Base-by-base conservation (phyloP, 306 rosid species). In the Datisca glomerata region DNA sequence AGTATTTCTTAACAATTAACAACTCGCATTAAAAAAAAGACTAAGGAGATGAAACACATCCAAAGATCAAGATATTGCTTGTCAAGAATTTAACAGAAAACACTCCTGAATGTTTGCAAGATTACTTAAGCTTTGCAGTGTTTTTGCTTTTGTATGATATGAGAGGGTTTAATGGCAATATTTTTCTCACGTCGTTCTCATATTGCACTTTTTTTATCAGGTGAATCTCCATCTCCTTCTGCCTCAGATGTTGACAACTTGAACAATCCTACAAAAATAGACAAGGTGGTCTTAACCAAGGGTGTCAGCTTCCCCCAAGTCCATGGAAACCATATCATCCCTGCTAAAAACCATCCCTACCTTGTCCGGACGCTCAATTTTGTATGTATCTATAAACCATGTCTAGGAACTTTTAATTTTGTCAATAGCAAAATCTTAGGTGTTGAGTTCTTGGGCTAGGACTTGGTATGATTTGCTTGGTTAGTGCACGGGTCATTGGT, bases 191-290 rank as follows among this genome's bases (percentile, higher is more conserved):
- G 49, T 31, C 14, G 12, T 8, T 31, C 12, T 4, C 36, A 31
- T 28, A 22, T 32, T 70, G 16, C 62, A 50, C 66, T 62, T 51
- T 55, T 72, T 34, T 51, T n/a, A n/a, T 69, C 12, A 85, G 99
- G 99, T 11, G 99, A 91, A 70, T 91, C 99, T 57, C 99, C 99
- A 13, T 91, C 99, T 12, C 76, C 96, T 46, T 86, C 99, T 31
- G 94, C 96, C 55, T 91, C 99, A 40, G 99, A 91, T 47, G 80
- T 91, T 51, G 99, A 91, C 71, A 85, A 91, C 74, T 69, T 91
- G 43, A 91, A 91, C 70, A 84, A 91, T 76, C 63, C 83, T 43
- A 53, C 81, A 31, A 48, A 56, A 24, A 61, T 49, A 13, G 94
- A 91, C 58, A 91, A 75, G 67, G 72, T 65, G 39, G 58, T 73